Evolutionary conservation across 31 red algal genomes (phyloP).

Genomic region (Endocladia muricata): DNA sequence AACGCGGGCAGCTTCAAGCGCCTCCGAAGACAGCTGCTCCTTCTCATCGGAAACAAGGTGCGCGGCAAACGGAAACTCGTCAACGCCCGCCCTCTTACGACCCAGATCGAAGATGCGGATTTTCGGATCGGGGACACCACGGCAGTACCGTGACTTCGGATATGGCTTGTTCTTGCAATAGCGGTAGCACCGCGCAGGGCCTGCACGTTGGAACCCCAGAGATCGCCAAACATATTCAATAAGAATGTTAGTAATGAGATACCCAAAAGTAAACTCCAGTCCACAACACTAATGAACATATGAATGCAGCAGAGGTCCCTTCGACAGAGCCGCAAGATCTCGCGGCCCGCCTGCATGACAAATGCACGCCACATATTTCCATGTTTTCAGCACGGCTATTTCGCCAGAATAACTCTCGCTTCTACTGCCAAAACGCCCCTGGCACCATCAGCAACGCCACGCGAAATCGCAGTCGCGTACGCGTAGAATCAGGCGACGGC

Average conservation of each 20-base stretch:
- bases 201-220: conserved; percentile 7
- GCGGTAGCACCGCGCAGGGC: conserved; percentile 97
- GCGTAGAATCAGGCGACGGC: neutral
- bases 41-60: conserved; percentile 99
- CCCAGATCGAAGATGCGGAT: conserved; percentile 99
- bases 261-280: too few species aligned
- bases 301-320: too few species aligned
- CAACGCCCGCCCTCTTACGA: conserved; percentile 91
- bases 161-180: conserved; percentile 99
- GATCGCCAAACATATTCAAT: neutral
- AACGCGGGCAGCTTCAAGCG: conserved; percentile 96
- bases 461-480: too few species aligned
- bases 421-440: too few species aligned
- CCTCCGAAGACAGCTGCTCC: conserved; percentile 98
- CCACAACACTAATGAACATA: too few species aligned
- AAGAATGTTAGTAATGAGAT: too few species aligned
- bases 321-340: too few species aligned
- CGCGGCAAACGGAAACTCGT: conserved; percentile 89
- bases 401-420: too few species aligned
- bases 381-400: too few species aligned
- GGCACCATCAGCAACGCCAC: too few species aligned
- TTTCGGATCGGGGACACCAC: conserved; percentile 99
- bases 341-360: too few species aligned
- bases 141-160: conserved; percentile 99
- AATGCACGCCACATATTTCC: too few species aligned